Percentiles rank a stretch among this genome's conserved stretches.
Conservation (phyloP, 2,329 filamentous ascomycete species). For the Rutstroemia sydowiana region DNA sequence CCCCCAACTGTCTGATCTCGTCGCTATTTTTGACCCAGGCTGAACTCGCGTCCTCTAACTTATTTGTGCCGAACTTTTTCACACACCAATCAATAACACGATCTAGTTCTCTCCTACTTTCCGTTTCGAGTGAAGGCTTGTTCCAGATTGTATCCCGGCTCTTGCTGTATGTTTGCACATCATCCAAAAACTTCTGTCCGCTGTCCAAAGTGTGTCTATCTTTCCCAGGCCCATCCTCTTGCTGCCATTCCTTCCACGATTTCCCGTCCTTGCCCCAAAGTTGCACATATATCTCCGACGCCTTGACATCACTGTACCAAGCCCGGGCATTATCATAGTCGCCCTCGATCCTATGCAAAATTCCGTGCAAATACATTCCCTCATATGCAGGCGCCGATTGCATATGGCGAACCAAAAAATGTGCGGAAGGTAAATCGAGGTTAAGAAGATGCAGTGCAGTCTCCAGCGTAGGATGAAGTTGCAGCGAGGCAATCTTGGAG, state of each 20-base stretch:
- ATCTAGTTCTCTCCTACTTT: constrained; percentile 35
- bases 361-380: constrained; percentile 44
- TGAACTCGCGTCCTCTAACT: constrained; percentile 36
- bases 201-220: constrained; percentile 21
- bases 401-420: constrained; percentile 47
- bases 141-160: constrained; percentile 2
- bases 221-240: background rate
- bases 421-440: constrained; percentile 40
- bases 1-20: constrained; percentile 9
- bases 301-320: constrained; percentile 40
- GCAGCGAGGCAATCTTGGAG: constrained; percentile 27
- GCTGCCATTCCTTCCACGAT: constrained; percentile 5
- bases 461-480: constrained; percentile 42
- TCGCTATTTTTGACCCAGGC: constrained; percentile 16
- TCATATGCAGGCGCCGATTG: constrained; percentile 40
- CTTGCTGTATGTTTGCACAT: constrained; percentile 28
- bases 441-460: constrained; percentile 44
- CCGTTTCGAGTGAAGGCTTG: constrained; percentile 20
- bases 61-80: constrained; percentile 37
- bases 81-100: constrained; percentile 37
- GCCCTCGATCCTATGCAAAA: constrained; percentile 44
- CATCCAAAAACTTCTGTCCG: constrained; percentile 33
- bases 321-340: constrained; percentile 41
- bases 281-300: constrained; percentile 29
- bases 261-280: constrained; percentile 27